Evolutionary conservation across 2,329 filamentous ascomycete species (phyloP).

Genomic region (Aspergillus versicolor): DNA sequence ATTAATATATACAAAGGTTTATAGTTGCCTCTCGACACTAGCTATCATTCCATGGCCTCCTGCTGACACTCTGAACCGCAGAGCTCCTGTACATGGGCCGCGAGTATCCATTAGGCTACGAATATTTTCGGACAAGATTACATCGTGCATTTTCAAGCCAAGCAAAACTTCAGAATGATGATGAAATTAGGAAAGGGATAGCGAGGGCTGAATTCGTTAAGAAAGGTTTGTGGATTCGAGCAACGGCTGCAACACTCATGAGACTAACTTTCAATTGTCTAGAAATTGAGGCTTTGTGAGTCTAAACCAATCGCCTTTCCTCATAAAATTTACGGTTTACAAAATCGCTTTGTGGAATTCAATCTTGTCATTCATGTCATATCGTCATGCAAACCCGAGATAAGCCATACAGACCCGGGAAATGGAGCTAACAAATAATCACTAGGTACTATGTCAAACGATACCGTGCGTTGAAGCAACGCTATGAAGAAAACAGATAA

Average conservation of each 20-base stretch:
- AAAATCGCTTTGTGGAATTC: not conserved
- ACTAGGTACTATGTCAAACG: slow-evolving; percentile 84
- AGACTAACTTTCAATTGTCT: slow-evolving; percentile 3
- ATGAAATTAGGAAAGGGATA: slow-evolving; percentile 73
- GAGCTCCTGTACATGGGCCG: slow-evolving; percentile 81
- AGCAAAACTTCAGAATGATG: slow-evolving; percentile 66
- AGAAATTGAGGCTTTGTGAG: slow-evolving; percentile 93
- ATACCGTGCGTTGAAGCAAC: slow-evolving; percentile 79
- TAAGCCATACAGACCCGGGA: not conserved
- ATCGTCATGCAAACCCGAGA: slow-evolving; percentile 17
- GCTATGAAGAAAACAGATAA: slow-evolving; percentile 63
- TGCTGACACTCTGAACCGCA: slow-evolving; percentile 35
- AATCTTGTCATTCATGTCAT: slow-evolving; percentile 17
- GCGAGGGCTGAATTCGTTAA: slow-evolving; percentile 81
- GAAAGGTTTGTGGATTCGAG: slow-evolving; percentile 62
- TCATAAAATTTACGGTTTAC: not conserved
- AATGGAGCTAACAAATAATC: slow-evolving; percentile 27
- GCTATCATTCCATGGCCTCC: not conserved
- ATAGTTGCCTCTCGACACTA: not conserved
- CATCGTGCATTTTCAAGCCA: slow-evolving; percentile 84
- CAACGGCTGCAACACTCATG: not conserved
- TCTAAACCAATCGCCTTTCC: not conserved
- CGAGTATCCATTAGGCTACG: slow-evolving; percentile 81
- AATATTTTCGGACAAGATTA: slow-evolving; percentile 76
- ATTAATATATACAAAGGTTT: slow-evolving; percentile 86